Percentiles rank a stretch among this genome's conserved stretches.
phyloP scores from a whole-genome alignment of 2,329 filamentous ascomycete species.

The Pseudodiploospora longispora region DNA sequence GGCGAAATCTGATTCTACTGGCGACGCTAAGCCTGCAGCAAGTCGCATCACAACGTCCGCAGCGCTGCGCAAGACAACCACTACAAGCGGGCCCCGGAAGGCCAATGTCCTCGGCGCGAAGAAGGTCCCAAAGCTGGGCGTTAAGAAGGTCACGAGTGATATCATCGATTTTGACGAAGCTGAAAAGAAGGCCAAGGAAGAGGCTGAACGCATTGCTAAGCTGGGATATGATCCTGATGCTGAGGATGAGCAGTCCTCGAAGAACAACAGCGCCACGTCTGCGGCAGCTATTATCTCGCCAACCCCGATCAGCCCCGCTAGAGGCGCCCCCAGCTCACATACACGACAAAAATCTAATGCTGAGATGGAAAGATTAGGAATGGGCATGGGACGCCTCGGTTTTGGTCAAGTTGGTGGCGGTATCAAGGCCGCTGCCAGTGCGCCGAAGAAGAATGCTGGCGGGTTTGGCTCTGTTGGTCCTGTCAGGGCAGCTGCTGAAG shows the following conservation, averaged over 20 bases:
- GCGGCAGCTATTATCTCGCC: slow-evolving; percentile 61
- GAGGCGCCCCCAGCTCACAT: slow-evolving; percentile 48
- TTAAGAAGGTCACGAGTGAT: slow-evolving; percentile 78
- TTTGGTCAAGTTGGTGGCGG: slow-evolving; percentile 74
- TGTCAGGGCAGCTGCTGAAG: slow-evolving; percentile 60
- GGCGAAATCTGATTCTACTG: slow-evolving; percentile 48
- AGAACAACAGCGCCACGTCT: slow-evolving; percentile 38
- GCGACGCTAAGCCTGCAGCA: slow-evolving; percentile 50
- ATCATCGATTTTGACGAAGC: slow-evolving; percentile 94
- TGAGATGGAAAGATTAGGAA: slow-evolving; percentile 82
- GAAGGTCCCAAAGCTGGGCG: slow-evolving; percentile 73
- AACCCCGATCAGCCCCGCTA: slow-evolving; percentile 62
- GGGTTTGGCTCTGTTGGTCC: slow-evolving; percentile 81
- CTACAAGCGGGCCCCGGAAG: slow-evolving; percentile 62
- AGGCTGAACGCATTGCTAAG: slow-evolving; percentile 91
- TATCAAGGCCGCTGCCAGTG: slow-evolving; percentile 41
- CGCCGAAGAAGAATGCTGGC: slow-evolving; percentile 66
- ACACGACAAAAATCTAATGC: slow-evolving; percentile 56
- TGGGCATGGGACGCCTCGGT: slow-evolving; percentile 77
- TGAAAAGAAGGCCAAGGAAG: slow-evolving; percentile 94
- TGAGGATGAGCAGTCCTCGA: slow-evolving; percentile 51
- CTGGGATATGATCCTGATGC: slow-evolving; percentile 92
- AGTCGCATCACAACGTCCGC: slow-evolving; percentile 70
- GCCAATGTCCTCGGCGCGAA: slow-evolving; percentile 78
- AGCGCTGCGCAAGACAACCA: slow-evolving; percentile 69